phyloP scores from a whole-genome alignment of 768 basidiomycete genomes.

The Rhizopogon salebrosus region DNA sequence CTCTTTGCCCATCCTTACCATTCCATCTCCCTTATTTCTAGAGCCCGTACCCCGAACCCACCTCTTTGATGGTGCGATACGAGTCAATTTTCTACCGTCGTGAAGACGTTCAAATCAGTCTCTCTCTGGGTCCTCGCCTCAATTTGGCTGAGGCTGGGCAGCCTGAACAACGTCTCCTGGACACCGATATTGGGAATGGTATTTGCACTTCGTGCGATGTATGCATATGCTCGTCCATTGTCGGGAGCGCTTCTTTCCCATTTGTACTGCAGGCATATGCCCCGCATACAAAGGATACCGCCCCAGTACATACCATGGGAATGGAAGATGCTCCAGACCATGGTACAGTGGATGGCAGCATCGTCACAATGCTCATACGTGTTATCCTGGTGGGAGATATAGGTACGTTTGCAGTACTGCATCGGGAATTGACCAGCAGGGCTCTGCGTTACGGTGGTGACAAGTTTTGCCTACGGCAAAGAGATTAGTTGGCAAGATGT shows the following conservation, averaged over 20 bases:
- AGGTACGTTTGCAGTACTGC: neutral
- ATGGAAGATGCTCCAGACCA: slow-evolving; percentile 48
- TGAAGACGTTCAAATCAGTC: neutral
- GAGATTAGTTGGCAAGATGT: neutral
- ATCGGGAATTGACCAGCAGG: neutral
- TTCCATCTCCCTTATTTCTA: neutral
- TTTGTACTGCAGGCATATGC: slow-evolving; percentile 28
- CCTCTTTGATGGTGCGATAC: too few relatives aligned
- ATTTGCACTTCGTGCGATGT: slow-evolving; percentile 10
- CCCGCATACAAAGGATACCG: slow-evolving; percentile 23
- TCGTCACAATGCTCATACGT: slow-evolving; percentile 15
- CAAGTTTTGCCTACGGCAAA: neutral
- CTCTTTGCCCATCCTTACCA: neutral
- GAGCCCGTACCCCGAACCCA: neutral
- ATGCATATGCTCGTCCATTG: slow-evolving; percentile 25
- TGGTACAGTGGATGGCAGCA: slow-evolving; percentile 21
- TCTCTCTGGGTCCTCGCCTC: neutral
- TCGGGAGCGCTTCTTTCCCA: slow-evolving; percentile 33
- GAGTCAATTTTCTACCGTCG: neutral
- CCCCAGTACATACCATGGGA: slow-evolving; percentile 49
- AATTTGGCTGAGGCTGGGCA: neutral
- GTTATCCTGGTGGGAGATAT: neutral
- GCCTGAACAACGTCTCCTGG: neutral
- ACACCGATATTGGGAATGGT: neutral
- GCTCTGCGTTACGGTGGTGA: neutral